Base-by-base conservation (phyloP, 768 basidiomycete species). In the Leccinum uliginosum region DNA sequence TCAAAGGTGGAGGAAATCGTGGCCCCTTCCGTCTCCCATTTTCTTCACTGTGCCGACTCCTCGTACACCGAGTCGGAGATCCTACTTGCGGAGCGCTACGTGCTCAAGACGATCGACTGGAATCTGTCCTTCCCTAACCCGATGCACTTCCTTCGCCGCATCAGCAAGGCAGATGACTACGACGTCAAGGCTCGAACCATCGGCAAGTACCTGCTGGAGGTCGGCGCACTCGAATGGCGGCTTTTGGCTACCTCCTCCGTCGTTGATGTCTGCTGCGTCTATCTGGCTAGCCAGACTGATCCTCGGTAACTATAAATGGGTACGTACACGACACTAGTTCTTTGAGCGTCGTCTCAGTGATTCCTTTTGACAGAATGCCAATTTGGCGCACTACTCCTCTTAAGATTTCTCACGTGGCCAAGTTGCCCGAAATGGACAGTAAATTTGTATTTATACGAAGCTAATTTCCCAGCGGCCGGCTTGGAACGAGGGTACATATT, bases 1-100 rank as follows among this genome's bases (percentile, higher is more conserved):
- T 83, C 91, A 34, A 97, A 98, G 71, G 92, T 88, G 60, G 95
- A 98, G 71, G 94, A 97, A 71, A 93, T 93, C 44, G 83, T 92
- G 59, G 85, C 92, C 11, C 95, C 95, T 0, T 86, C 89, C 27
- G 86, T 93, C 26, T 74, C 75, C 29, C 89, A 94, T 73, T 87
- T 96, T 67, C 80, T 89, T 24, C 80, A 80, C 67, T 86, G 92
- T 65, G 83, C 90, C n/a, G n/a, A n/a, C n/a, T n/a, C n/a, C n/a
- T n/a, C n/a, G n/a, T n/a, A n/a, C n/a, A n/a, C n/a, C n/a, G n/a
- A n/a, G n/a, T n/a, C n/a, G n/a, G n/a, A n/a, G n/a, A n/a, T n/a
- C n/a, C n/a, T n/a, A n/a, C n/a, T n/a, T 51, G 93, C 95, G 3
- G 94, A 98, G 73, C 79, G 86, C 59, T 95, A 95, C 65, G 83